These are phyloP conservation scores for Aspergillus cejpii DNA, from an alignment of 2,329 filamentous ascomycete species.

Conservation along the genomic window DNA sequence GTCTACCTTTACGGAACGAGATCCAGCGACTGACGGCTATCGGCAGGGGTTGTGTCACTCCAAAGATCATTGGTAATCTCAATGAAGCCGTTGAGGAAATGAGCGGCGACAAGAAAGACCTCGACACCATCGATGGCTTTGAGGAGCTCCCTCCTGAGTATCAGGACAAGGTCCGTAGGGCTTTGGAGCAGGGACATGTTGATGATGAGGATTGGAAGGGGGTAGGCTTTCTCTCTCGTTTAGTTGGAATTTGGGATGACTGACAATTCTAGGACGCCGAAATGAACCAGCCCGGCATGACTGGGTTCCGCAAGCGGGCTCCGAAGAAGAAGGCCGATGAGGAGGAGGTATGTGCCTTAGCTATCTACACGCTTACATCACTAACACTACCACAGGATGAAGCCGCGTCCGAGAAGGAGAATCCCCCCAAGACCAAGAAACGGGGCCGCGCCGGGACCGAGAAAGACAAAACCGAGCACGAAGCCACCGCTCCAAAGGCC, in stretches of 20 bases:
- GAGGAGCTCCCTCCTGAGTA: conserved; percentile 65
- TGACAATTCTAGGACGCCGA: conserved; percentile 57
- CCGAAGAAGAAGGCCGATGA: conserved; percentile 31
- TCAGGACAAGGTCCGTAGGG: conserved; percentile 66
- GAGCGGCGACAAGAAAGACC: conserved; percentile 49
- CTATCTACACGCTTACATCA: conserved; percentile 3
- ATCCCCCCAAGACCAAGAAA: conserved; percentile 15
- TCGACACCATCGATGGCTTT: conserved; percentile 68
- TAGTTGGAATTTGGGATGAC: background rate
- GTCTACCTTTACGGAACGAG: conserved; percentile 17
- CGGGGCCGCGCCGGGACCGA: conserved; percentile 11
- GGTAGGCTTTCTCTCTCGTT: conserved; percentile 49
- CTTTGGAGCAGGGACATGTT: conserved; percentile 70
- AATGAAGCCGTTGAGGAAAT: conserved; percentile 44
- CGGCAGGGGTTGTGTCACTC: conserved; percentile 76
- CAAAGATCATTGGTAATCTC: conserved; percentile 61
- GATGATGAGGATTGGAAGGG: conserved; percentile 82
- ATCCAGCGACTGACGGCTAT: conserved; percentile 4
- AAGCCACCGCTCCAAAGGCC: conserved; percentile 10
- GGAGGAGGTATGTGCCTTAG: conserved; percentile 20
- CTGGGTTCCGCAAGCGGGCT: conserved; percentile 52
- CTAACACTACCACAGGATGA: conserved; percentile 12
- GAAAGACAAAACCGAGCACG: conserved; percentile 10
- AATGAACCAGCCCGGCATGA: conserved; percentile 62
- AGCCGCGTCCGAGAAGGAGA: conserved; percentile 7